These are phyloP conservation scores for Pinus tabuliformis DNA, from an alignment of 75 land plant species.

Conservation along the genomic window DNA sequence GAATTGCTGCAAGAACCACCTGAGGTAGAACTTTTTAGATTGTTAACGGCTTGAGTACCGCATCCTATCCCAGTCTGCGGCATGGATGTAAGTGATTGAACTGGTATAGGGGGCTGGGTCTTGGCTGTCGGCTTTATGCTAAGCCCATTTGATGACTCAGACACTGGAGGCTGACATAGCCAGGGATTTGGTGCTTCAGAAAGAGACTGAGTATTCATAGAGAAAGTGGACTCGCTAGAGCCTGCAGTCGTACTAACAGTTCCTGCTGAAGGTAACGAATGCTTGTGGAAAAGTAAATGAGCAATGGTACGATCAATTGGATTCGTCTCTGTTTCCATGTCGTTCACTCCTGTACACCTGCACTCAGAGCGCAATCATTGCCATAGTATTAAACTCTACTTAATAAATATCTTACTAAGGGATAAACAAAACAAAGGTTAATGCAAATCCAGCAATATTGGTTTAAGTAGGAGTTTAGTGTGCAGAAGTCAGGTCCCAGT, in stretches of 20 bases:
- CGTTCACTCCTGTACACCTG: slow-evolving; percentile 30
- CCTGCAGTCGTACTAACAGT: slow-evolving; percentile 1
- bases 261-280: slow-evolving; percentile 21
- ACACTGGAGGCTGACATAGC: neutral
- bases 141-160: neutral
- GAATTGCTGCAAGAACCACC: neutral
- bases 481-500: neutral
- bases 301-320: slow-evolving; percentile 88
- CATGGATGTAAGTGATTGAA: neutral
- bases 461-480: neutral
- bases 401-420: neutral
- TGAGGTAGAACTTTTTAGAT: neutral
- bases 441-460: neutral
- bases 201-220: neutral
- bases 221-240: neutral
- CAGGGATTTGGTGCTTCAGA: slow-evolving; percentile 4
- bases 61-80: neutral
- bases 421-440: neutral
- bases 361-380: neutral
- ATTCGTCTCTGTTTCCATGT: slow-evolving; percentile 78
- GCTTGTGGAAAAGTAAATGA: slow-evolving; percentile 70
- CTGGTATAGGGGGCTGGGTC: neutral
- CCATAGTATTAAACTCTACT: neutral
- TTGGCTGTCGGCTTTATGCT: neutral
- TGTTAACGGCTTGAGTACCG: neutral